These are phyloP conservation scores for Hamigera avellanea DNA, from an alignment of 495 filamentous ascomycete genomes.

Conservation along the genomic window DNA sequence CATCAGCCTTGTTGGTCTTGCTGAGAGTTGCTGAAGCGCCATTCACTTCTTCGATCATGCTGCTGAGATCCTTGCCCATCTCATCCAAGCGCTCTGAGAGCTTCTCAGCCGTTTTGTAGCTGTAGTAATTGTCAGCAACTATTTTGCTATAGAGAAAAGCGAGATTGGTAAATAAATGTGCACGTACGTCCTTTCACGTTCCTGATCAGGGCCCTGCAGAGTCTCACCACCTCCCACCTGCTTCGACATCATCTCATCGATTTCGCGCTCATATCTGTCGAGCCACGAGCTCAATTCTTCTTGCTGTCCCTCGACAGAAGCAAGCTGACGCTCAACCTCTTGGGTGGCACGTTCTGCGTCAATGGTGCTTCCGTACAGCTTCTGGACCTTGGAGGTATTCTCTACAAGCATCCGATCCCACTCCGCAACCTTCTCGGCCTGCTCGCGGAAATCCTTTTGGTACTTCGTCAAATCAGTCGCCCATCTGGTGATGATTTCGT, in stretches of 20 bases:
- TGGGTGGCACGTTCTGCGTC: slow-evolving; percentile 83
- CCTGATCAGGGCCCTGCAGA: slow-evolving; percentile 78
- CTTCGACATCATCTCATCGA: slow-evolving; percentile 72
- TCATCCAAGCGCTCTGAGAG: slow-evolving; percentile 76
- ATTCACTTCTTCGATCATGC: slow-evolving; percentile 98
- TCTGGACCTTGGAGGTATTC: slow-evolving; percentile 84
- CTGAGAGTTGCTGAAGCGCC: slow-evolving; percentile 68
- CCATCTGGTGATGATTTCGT: slow-evolving; percentile 98
- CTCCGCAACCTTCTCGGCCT: slow-evolving; percentile 71
- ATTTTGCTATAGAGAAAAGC: not conserved
- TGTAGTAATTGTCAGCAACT: slow-evolving; percentile 14
- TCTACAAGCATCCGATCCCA: slow-evolving; percentile 91
- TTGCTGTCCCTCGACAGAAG: slow-evolving; percentile 81
- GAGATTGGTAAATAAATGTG: not conserved
- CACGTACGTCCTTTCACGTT: slow-evolving; percentile 75
- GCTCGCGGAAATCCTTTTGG: slow-evolving; percentile 85
- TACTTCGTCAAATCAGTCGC: slow-evolving; percentile 89
- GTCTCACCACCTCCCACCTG: slow-evolving; percentile 56
- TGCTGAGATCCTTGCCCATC: slow-evolving; percentile 80
- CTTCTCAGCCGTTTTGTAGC: slow-evolving; percentile 82
- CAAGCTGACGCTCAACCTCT: slow-evolving; percentile 84
- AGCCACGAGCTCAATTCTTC: slow-evolving; percentile 75
- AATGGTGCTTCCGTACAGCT: slow-evolving; percentile 74
- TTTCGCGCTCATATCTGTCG: slow-evolving; percentile 79
- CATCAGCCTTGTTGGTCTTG: slow-evolving; percentile 80